These are phyloP conservation scores for Skeletonema marinoi DNA, from an alignment of 108 stramenopile genomes.

Conservation along the genomic window DNA sequence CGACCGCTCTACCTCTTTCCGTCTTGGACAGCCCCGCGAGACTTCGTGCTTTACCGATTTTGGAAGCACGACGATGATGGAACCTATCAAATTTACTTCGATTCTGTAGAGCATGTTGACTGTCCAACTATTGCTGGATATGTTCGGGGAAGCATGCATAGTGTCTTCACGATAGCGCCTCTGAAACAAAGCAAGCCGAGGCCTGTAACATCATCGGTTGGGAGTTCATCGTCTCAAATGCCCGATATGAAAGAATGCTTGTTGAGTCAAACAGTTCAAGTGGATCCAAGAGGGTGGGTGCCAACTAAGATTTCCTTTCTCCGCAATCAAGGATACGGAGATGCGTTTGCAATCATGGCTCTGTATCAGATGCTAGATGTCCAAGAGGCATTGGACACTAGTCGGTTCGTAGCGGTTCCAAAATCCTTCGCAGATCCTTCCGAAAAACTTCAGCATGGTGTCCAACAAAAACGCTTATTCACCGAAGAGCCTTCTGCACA, in stretches of 20 bases:
- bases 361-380: constrained; percentile 88
- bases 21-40: constrained; percentile 90
- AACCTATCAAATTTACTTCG: constrained; percentile 83
- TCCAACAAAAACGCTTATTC: neutral
- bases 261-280: constrained; percentile 83
- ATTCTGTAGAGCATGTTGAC: constrained; percentile 71
- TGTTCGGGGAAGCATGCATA: constrained; percentile 85
- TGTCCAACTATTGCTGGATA: constrained; percentile 78
- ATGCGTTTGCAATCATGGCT: constrained; percentile 80
- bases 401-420: constrained; percentile 68
- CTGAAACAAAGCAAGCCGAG: constrained; percentile 43
- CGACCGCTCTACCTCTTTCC: constrained; percentile 85
- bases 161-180: constrained; percentile 85
- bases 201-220: constrained; percentile 8
- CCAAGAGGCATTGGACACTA: constrained; percentile 73
- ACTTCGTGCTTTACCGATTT: constrained; percentile 87
- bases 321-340: constrained; percentile 68
- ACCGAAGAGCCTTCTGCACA: neutral
- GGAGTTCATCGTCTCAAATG: neutral
- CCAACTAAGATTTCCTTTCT: constrained; percentile 54
- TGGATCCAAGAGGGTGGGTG: constrained; percentile 92
- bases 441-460: neutral
- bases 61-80: constrained; percentile 92
- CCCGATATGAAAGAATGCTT: constrained; percentile 70
- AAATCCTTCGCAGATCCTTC: constrained; percentile 28